Evolutionary conservation across 495 filamentous ascomycete species (phyloP).

Genomic region (Rusavskia elegans): DNA sequence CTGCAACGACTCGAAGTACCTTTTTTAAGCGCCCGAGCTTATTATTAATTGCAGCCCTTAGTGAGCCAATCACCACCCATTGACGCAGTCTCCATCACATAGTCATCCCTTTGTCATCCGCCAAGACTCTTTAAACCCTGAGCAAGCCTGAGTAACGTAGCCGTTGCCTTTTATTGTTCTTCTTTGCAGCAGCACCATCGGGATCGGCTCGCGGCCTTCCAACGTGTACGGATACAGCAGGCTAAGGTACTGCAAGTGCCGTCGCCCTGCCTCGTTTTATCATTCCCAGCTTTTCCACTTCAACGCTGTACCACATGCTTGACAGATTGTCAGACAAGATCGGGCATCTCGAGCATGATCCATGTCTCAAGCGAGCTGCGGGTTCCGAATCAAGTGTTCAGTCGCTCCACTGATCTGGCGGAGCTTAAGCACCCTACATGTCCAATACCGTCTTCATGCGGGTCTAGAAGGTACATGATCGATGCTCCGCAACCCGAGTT

Average conservation of each 20-base stretch:
- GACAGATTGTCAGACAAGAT: background rate
- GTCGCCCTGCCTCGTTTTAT: background rate
- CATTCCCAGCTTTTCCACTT: background rate
- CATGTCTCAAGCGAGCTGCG: slow-evolving; percentile 1
- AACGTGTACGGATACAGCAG: background rate
- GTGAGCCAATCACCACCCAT: background rate
- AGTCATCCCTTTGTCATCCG: background rate
- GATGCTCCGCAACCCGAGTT: background rate
- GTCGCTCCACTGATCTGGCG: background rate
- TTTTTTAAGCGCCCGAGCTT: background rate
- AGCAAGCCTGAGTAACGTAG: no score
- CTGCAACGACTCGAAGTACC: background rate
- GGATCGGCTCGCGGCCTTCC: no score
- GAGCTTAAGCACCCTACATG: background rate
- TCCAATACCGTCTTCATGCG: background rate
- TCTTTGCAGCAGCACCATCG: no score
- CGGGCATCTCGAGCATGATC: background rate
- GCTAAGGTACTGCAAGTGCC: background rate
- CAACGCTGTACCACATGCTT: background rate
- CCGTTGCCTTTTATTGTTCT: no score
- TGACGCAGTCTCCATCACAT: background rate
- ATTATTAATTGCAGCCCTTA: background rate
- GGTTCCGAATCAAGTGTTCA: background rate
- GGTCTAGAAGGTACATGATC: background rate
- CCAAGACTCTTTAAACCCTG: background rate